phyloP scores from a whole-genome alignment of 2,329 filamentous ascomycete species.

The Diaporthe nobilis region DNA sequence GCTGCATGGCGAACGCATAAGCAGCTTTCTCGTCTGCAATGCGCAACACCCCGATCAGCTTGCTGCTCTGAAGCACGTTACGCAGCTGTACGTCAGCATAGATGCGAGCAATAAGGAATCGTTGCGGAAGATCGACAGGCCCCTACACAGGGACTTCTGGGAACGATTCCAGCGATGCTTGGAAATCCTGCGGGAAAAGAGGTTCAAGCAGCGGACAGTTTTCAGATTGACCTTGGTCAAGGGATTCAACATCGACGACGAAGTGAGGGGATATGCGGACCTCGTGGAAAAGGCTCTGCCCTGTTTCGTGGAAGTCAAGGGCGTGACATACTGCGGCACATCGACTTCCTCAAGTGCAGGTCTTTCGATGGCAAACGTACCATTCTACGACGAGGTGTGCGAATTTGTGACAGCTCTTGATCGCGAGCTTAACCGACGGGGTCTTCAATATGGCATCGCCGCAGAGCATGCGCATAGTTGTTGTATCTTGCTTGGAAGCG shows the following conservation, averaged over 20 bases:
- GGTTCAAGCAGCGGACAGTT: constrained; percentile 90
- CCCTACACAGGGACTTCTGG: constrained; percentile 97
- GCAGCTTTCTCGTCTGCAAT: constrained; percentile 96
- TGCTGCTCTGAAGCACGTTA: constrained; percentile 84
- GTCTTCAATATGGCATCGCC: constrained; percentile 88
- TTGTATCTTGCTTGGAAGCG: constrained; percentile 88
- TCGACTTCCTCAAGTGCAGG: constrained; percentile 86
- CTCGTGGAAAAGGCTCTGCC: constrained; percentile 89
- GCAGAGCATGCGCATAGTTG: constrained; percentile 97
- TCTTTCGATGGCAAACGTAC: constrained; percentile 96
- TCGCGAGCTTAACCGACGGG: constrained; percentile 75
- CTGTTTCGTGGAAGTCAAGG: constrained; percentile 95
- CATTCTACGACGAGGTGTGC: constrained; percentile 92
- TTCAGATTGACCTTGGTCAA: constrained; percentile 97
- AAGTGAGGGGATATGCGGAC: constrained; percentile 89
- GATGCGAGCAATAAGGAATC: constrained; percentile 93
- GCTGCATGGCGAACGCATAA: constrained; percentile 89
- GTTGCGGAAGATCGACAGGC: constrained; percentile 89
- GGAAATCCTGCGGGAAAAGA: constrained; percentile 87
- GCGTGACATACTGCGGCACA: constrained; percentile 96
- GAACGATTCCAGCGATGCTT: constrained; percentile 93
- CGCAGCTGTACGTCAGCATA: constrained; percentile 96
- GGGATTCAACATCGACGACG: constrained; percentile 97
- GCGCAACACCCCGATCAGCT: constrained; percentile 96
- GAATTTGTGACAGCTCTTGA: constrained; percentile 86